Evolutionary conservation across 1,284 basidiomycete genomes (phyloP), one percentile per base, ranked within the genome.

Genomic region (Fomitopsis palustris): DNA sequence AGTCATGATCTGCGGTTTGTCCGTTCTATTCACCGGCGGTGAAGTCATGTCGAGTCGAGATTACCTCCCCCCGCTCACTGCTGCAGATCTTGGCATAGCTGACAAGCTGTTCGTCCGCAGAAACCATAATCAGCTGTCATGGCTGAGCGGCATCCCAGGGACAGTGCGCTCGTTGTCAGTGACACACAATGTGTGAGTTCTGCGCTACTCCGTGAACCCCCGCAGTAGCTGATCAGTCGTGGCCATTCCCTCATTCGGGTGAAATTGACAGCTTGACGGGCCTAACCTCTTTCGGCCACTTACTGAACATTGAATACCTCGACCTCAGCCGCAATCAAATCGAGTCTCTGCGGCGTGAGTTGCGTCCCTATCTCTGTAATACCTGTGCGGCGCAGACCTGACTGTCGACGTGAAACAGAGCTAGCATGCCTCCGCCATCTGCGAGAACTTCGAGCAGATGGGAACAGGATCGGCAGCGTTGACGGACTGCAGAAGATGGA

Each of bases 301-400:
- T 99, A 65, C 77, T 81, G 39, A 92, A 93, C 72, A 81, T 99
- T 43, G 93, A 96, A 75, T 86, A 84, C 67, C 82, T 99, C 64
- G 95, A 99, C 76, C 87, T 99, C 64, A 96, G 94, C 72, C 75
- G 85, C 66, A 99, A 99, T 72, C 84, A 93, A 62, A 82, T 99
- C 56, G 93, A 96, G 64, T 93, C 90, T 16, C 78, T 97, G 51
- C 82, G 81, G 51, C 93, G 94, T 95, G 73, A 75, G 93, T 86
- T 55, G 45, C 31, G 55, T 25, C 39, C 55, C 52, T 58, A 52
- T 59, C 54, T 62, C 53, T 53, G 43, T 56, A 6, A 29, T 47
- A 21, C 14, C 12, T 3, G 7, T 59, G 58, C 7, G n/a, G 19
- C 19, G 16, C 31, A 16, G 49, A 27, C 31, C 49, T 52, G 31